A percentile compares a stretch with the other conserved stretches of the same genome.
Evolutionary conservation across 1,284 basidiomycete species (phyloP).

Genomic region (Puccinia triticina): DNA sequence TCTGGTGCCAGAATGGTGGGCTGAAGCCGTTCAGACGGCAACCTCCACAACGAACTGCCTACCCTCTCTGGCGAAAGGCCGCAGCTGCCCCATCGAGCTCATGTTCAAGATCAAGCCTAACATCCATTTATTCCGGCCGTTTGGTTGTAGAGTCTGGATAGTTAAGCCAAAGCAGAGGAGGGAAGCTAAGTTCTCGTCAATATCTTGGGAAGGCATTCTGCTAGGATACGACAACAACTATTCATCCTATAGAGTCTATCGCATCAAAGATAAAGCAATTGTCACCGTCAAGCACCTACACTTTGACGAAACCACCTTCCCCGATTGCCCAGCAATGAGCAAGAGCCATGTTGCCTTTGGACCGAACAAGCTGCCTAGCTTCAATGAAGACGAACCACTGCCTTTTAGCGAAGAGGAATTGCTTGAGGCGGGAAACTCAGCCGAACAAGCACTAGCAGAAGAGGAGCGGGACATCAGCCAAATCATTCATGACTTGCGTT

Average conservation of each 20-base stretch:
- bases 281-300: background rate
- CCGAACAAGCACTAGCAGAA: no score
- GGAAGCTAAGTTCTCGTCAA: background rate
- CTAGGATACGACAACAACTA: background rate
- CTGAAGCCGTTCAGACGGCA: no score
- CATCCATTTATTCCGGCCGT: background rate
- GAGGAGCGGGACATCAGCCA: no score
- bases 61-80: no score
- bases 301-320: background rate
- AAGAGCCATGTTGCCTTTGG: background rate
- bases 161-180: background rate
- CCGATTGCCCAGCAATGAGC: background rate
- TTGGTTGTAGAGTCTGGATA: background rate
- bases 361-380: background rate
- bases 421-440: no score
- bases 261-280: background rate
- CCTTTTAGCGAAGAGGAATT: background rate
- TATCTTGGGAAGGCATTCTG: background rate
- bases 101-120: no score
- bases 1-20: no score
- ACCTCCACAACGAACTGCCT: no score
- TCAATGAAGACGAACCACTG: background rate
- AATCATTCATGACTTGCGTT: no score
- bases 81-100: no score
- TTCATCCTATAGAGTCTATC: background rate